These are phyloP conservation scores for Ophiostoma australiae DNA, from an alignment of 2,329 filamentous ascomycete species.

Conservation along the genomic window DNA sequence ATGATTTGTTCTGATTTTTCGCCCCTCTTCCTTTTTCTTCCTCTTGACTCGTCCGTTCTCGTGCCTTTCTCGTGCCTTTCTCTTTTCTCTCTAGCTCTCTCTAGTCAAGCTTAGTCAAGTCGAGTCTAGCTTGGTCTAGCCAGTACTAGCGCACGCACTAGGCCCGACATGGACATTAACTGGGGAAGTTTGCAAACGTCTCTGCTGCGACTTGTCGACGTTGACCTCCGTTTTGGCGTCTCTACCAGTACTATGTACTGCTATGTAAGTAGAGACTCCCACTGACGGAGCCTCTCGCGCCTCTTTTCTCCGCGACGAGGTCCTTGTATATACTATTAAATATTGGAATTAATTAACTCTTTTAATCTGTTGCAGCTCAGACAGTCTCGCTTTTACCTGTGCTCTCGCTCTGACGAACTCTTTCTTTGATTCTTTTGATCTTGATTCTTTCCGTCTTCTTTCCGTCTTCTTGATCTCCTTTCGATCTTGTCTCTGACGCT, in stretches of 20 bases:
- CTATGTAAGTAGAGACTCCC: no score
- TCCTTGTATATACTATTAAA: neutral
- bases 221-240: neutral
- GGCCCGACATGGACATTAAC: neutral
- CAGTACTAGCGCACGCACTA: neutral
- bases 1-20: constrained; percentile 12
- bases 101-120: neutral
- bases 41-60: neutral
- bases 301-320: constrained; percentile 2
- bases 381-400: neutral
- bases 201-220: neutral
- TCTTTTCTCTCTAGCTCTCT: neutral
- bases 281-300: constrained; percentile 8
- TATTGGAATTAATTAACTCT: neutral
- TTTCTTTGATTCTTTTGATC: neutral
- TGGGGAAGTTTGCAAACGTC: constrained; percentile 8
- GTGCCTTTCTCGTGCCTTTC: neutral
- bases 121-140: neutral
- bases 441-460: constrained; percentile 7
- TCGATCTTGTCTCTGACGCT: no score
- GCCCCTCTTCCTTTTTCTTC: neutral
- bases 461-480: neutral
- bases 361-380: neutral
- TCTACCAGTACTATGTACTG: no score
- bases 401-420: constrained; percentile 1